phyloP scores from a whole-genome alignment of 139 green algal genomes.

The Tetradesmus obliquus region DNA sequence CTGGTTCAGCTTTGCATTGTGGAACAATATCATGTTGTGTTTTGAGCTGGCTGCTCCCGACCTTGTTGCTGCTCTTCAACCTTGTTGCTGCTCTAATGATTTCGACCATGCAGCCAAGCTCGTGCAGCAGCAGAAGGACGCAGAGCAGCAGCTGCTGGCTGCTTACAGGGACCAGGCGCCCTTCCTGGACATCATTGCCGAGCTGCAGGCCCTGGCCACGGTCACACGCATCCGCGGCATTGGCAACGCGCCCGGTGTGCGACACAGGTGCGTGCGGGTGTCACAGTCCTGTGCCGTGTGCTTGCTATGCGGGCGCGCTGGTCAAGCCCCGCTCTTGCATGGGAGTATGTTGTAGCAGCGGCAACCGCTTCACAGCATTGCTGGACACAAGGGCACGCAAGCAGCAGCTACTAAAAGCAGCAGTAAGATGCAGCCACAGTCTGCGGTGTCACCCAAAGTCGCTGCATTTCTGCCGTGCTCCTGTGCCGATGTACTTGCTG shows the following conservation, averaged over 20 bases:
- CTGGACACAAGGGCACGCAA: too few species aligned
- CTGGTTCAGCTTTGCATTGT: neutral
- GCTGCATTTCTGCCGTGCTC: too few species aligned
- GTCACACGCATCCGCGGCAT: neutral
- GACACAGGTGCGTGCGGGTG: neutral
- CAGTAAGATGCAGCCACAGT: too few species aligned
- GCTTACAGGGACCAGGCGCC: neutral
- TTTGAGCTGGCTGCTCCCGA: neutral
- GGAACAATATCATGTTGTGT: too few species aligned
- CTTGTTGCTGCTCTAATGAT: neutral
- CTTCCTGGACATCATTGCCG: conserved; percentile 1
- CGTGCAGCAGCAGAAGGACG: neutral
- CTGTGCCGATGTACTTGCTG: too few species aligned
- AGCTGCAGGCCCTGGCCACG: conserved; percentile 14
- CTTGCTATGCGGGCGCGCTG: too few species aligned
- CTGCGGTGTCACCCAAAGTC: too few species aligned
- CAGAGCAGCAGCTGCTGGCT: neutral
- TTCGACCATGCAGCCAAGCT: neutral
- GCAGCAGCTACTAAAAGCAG: too few species aligned
- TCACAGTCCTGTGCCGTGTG: too few species aligned
- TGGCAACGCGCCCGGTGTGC: neutral
- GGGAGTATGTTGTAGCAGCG: too few species aligned
- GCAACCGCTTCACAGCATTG: too few species aligned
- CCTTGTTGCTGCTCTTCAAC: neutral
- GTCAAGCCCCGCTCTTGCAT: too few species aligned